Conservation (phyloP, 1,284 basidiomycete genomes). For the Sporisorium exsertum region DNA sequence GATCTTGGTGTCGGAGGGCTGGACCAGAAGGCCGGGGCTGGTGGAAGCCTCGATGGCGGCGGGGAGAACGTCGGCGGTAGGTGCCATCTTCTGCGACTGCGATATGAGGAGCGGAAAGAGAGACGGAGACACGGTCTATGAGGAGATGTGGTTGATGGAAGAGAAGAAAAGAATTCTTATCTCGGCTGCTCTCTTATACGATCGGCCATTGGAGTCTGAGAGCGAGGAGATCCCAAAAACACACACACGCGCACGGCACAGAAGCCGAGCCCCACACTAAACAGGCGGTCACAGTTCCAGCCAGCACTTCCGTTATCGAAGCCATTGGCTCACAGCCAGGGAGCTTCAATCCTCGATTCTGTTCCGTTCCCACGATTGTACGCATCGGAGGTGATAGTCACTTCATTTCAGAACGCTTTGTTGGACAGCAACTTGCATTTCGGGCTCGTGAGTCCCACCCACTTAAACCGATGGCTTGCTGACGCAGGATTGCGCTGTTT, state of each 20-base stretch:
- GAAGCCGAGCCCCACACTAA: neutral
- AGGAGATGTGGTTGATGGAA: neutral
- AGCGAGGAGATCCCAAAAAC: no score
- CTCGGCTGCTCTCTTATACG: neutral
- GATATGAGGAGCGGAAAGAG: neutral
- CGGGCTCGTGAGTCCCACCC: no score
- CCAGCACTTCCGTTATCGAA: no score
- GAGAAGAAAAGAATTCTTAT: neutral
- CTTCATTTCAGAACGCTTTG: no score
- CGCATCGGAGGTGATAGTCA: no score
- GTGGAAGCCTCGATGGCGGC: conserved; percentile 12
- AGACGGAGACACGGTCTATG: neutral
- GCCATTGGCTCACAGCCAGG: no score
- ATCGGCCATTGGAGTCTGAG: neutral
- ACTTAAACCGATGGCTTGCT: neutral
- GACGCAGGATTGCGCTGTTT: neutral
- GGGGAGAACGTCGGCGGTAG: conserved; percentile 40
- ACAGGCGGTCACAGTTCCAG: neutral
- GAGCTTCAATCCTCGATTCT: no score
- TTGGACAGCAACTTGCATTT: no score
- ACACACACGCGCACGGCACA: neutral
- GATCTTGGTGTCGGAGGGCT: conserved; percentile 40
- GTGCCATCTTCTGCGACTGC: conserved; percentile 25
- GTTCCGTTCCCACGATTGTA: no score
- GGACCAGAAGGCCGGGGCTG: conserved; percentile 29